Base-by-base conservation (phyloP, 2,329 filamentous ascomycete species). In the Massarina eburnea region DNA sequence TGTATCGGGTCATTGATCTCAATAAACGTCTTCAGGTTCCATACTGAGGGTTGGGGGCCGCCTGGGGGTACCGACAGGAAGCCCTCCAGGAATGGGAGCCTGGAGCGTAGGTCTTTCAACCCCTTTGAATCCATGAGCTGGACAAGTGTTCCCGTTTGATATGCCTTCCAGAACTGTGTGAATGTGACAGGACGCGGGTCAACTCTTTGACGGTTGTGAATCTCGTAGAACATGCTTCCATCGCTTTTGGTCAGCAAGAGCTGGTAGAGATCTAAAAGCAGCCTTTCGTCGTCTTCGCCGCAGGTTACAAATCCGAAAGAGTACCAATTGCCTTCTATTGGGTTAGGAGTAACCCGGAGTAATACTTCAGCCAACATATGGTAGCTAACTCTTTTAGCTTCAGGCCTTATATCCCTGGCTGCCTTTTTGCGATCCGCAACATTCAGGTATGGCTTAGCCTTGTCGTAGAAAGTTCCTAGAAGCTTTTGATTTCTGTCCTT, bases 11-110 rank as follows among this genome's bases (percentile, higher is more conserved):
- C 44, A 6, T 37, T 49, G 17, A 55, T 53, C 36, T 48, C 57
- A 33, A 65, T 30, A 32, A 62, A 64, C 39, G 64, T 59, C 43
- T 60, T 62, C 40, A 64, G 47, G 30, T 46, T 22, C 62, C 61
- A 66, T 26, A 66, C 58, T n/a, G 59, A 66, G 22, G 41, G 51
- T 10, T 26, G 50, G 9, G 43, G 45, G 8, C 48, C 54, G 7
- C 19, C 5, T 3, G 49, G 46, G 14, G 49, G 46, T 20, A 41
- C 50, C 18, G 52, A 55, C 12, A 61, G 44, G 37, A 61, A 61
- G 24, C 9, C 30, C 35, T 61, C 56, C 1, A 61, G 54, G 32
- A 43, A 46, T 7, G 50, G 52, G 14, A 59, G 32, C 14, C 20
- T 17, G 12, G 46, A 46, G 29, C 56, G 46, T 17, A 48, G 41